Evolutionary conservation across 345 rosid genomes (phyloP), one percentile per base, ranked within the genome.

Genomic region (Geranium brycei): DNA sequence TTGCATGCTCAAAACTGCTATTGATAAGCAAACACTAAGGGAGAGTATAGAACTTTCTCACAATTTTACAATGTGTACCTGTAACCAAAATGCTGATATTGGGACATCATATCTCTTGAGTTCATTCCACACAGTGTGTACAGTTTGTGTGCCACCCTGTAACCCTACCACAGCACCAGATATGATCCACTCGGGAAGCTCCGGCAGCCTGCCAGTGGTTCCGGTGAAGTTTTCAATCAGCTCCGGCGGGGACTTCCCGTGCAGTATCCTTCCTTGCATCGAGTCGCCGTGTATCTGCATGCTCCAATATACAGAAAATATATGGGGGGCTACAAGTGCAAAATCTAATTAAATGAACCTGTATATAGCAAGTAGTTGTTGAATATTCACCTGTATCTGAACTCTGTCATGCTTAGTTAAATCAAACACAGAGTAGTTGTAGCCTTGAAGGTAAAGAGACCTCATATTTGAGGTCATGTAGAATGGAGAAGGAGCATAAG

Each of bases 401-500:
- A 83, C 92, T 73, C 74, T 76, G 62, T 86, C 87, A 2, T 35
- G 70, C 41, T 73, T 72, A 60, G 92, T 83, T 17, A 86, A 73
- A 68, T 86, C 92, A 47, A 86, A 86, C 28, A 83, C 69, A n/a
- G 92, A 82, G 68, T 86, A 86, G 62, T 72, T 69, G 73, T 83
- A 82, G 59, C 89, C 92, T 75, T 83, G 79, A 66, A 86, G 81
- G 77, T 86, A 86, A 58, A 86, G 84, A 66, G 88, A 86, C 76
- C 71, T 80, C 92, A 83, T 86, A 61, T 74, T 76, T 6, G 92
- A 86, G 30, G 88, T 86, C 79, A 86, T 79, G 72, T 86, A 83
- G 70, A 83, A 86, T 32, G 92, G 92, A 19, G 92, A 86, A 74
- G 92, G 92, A 66, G 92, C 92, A 68, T 86, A 86, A 62, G 92